These are phyloP conservation scores for Oxytropis ochrocephala DNA, from an alignment of 306 rosid genomes.

Conservation along the genomic window DNA sequence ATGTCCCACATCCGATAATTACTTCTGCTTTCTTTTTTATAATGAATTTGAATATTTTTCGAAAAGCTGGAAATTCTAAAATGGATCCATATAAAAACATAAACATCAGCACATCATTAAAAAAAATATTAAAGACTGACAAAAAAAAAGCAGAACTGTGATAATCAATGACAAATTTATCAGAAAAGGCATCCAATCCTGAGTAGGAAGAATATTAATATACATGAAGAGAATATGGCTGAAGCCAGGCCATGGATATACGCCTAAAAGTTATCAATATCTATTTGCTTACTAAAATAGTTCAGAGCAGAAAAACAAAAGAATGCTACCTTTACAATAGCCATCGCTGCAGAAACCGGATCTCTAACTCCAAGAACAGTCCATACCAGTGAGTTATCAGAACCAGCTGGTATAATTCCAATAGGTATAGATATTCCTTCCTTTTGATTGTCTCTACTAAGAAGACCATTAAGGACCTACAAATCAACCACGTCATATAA, in stretches of 20 bases:
- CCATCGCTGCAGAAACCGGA: constrained; percentile 96
- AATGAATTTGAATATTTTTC: neutral
- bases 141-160: neutral
- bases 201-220: neutral
- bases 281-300: neutral
- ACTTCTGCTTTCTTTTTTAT: neutral
- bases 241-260: constrained; percentile 19
- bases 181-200: neutral
- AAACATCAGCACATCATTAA: neutral
- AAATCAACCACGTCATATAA: constrained; percentile 21
- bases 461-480: constrained; percentile 97
- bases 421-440: constrained; percentile 98
- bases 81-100: neutral
- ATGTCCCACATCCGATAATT: neutral
- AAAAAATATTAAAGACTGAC: neutral
- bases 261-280: neutral
- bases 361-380: constrained; percentile 99
- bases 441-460: constrained; percentile 88
- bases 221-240: neutral
- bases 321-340: constrained; percentile 82
- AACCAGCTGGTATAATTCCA: constrained; percentile 98
- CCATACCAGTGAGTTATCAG: constrained; percentile 97
- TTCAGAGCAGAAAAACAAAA: neutral
- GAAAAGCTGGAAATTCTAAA: neutral
- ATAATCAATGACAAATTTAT: neutral